phyloP scores from a whole-genome alignment of 1,284 basidiomycete genomes.

The Trichosporon asahii region DNA sequence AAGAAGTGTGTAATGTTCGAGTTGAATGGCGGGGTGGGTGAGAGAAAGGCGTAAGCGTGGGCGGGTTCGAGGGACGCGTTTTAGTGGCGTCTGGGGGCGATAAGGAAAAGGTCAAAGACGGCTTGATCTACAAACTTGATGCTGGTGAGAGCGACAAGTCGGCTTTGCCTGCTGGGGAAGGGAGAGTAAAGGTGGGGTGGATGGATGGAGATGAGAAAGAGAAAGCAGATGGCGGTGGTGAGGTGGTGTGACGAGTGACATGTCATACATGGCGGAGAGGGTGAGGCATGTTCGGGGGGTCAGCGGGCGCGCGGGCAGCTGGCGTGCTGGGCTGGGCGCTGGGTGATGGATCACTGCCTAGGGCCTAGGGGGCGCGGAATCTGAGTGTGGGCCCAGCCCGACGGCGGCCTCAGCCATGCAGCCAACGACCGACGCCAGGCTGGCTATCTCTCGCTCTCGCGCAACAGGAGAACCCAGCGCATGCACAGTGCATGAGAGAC shows the following conservation, averaged over 20 bases:
- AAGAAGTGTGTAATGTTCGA: not conserved
- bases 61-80: not conserved
- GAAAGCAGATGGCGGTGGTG: slow-evolving; percentile 1
- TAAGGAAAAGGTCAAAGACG: not conserved
- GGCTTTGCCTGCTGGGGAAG: not conserved
- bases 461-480: not conserved
- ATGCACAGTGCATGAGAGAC: not conserved
- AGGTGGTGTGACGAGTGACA: slow-evolving; percentile 7
- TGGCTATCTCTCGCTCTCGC: too few species aligned
- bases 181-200: not conserved
- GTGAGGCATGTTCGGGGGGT: not conserved
- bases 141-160: not conserved
- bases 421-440: not conserved
- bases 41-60: slow-evolving; percentile 1
- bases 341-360: not conserved
- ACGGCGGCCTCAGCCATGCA: not conserved
- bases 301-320: not conserved
- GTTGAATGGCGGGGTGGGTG: not conserved
- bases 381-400: not conserved
- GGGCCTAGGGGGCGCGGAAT: not conserved
- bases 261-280: slow-evolving; percentile 5
- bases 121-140: not conserved
- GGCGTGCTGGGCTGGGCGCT: not conserved
- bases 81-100: not conserved
- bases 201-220: slow-evolving; percentile 7